Base-by-base conservation (phyloP, 2,329 filamentous ascomycete species). In the Fusarium falciforme region DNA sequence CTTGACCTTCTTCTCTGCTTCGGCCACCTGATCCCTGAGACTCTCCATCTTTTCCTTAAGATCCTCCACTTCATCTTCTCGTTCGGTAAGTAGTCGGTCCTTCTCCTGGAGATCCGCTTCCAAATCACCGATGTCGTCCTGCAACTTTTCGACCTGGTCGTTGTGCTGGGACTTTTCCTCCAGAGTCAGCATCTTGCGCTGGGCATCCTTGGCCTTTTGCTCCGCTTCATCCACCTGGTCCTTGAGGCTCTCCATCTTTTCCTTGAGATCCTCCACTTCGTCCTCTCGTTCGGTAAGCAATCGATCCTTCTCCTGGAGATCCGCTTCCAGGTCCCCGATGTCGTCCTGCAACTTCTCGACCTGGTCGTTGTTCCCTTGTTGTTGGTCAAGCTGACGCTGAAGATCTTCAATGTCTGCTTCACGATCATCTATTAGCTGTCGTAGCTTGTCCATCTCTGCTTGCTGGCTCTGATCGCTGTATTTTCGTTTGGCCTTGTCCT, bases 401-500 rank as follows among this genome's bases (percentile, higher is more conserved):
- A 94, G 84, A 36, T 90, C 86, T 44, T 92, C 87, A 10, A 92
- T 85, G 54, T 92, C 87, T 27, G 86, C 85, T 47, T 92, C 90
- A 64, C 88, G 89, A 38, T 89, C 87, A 31, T 91, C 86, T 6
- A 93, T 79, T 33, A 84, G 81, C 64, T 86, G 86, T 22, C 88
- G 89, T 33, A 95, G 81, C 54, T 85, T 85, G 36, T 91, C 88
- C 42, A 91, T 80, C 78, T 92, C 90, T 27, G 84, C 85, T 60
- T 90, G 91, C 75, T 94, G 88, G 67, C 87, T 90, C 73, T 94
- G 91, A 77, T 95, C 92, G 12, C 89, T 89, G 72, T 94, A 91
- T 78, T 93, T 93, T 77, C 90, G 90, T 82, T 94, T 94, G 63
- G 94, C 89, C 78, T 93, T 93, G 69, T 97, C 93, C 72, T 95